Base-by-base conservation (phyloP, 768 basidiomycete genomes). In the Trametes gibbosa region DNA sequence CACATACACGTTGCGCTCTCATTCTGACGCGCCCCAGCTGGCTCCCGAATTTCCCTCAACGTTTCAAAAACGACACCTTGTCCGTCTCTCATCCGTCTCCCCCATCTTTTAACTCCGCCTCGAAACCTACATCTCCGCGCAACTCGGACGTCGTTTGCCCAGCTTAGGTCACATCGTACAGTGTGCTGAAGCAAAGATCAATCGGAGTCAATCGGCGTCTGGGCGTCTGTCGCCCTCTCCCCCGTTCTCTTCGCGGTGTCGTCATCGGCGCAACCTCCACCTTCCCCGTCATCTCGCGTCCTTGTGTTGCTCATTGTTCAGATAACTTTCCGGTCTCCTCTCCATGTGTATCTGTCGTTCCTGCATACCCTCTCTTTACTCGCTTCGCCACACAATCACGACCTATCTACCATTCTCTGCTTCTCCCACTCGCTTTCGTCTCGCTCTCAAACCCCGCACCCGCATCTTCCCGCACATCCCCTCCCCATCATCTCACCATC, bases 1-100 rank as follows among this genome's bases (percentile, higher is more conserved):
- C 46, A 46, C 45, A 59, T 48, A 53, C 58, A 59, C 52, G 52
- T 52, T 39, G n/a, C 52, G 46, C 58, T 32, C 40, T 27, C 46
- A 45, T 53, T 40, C 19, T 32, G 50, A 43, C 50, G 45, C 37
- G 48, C 49, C 49, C 29, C 4, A 32, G 29, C 29, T 10, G 5
- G 10, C 10, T 32, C 10, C 29, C 29, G 29, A n/a, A 32, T 32
- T 32, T 10, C 29, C 10, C 29, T 32, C 5, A 32, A 32, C 29
- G 10, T 32, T 10, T 39, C 16, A 39, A 39, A 39, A 39, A 8
- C 13, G 7, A 14, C 6, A 5, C 16, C 37, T 6, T 13, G 37
- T 39, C 37, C 13, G 10, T 13, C 10, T 13, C 13, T 14, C 37
- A 14, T 39, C 37, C 13, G 7, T 13, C 16, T 14, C 7, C 13